A percentile compares a stretch with the other conserved stretches of the same genome.
Evolutionary conservation across 768 basidiomycete species (phyloP).

Genomic region (Pisolithus microcarpus): DNA sequence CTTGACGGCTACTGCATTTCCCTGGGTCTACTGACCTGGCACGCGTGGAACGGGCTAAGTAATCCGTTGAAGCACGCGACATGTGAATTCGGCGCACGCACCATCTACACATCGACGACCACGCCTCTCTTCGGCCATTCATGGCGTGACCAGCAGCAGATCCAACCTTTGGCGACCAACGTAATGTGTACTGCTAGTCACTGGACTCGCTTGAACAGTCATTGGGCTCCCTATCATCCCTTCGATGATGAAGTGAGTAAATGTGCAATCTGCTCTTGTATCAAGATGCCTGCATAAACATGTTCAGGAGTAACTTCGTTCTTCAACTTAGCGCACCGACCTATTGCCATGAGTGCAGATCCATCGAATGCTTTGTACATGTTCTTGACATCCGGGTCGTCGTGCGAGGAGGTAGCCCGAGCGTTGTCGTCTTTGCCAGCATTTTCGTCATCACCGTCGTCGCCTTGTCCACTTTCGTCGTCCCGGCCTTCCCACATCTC

Average conservation of each 20-base stretch:
- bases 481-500: constrained; percentile 11
- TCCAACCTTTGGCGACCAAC: too few species aligned
- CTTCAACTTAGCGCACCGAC: constrained; percentile 31
- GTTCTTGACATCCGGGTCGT: constrained; percentile 30
- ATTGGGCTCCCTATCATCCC: neutral
- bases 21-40: too few species aligned
- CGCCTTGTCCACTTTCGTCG: constrained; percentile 5
- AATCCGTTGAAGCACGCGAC: too few species aligned
- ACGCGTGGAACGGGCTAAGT: too few species aligned
- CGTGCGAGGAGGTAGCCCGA: constrained; percentile 3
- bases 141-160: too few species aligned
- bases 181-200: too few species aligned
- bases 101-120: too few species aligned
- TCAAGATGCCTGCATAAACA: constrained; percentile 47
- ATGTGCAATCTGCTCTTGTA: constrained; percentile 57
- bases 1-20: too few species aligned
- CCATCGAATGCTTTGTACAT: constrained; percentile 77
- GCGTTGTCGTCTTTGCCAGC: constrained; percentile 7
- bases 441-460: constrained; percentile 12
- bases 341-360: constrained; percentile 64
- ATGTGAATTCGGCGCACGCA: too few species aligned
- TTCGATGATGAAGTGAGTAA: constrained; percentile 6
- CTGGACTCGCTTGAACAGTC: neutral
- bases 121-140: too few species aligned
- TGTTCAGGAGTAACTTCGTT: neutral